Evolutionary conservation across 352 stramenopile species (phyloP).

Genomic region (Elongisporangium senticosum): DNA sequence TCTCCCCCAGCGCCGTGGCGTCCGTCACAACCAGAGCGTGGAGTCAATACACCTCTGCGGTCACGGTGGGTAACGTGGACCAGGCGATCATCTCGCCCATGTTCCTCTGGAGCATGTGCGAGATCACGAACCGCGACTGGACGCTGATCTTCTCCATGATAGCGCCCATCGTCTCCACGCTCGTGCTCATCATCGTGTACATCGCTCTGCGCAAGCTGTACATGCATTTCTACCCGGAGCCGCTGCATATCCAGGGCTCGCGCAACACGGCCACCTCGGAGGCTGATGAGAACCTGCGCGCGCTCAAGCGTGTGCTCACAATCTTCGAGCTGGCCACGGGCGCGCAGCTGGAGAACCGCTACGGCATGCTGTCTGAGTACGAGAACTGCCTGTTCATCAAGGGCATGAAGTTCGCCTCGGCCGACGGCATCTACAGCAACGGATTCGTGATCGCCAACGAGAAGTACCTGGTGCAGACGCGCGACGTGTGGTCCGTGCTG

Average conservation of each 20-base stretch:
- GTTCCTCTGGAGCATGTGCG: neutral
- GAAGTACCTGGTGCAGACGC: conserved; percentile 36
- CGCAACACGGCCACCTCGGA: neutral
- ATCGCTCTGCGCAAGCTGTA: conserved; percentile 18
- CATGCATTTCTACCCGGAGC: neutral
- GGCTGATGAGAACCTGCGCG: neutral
- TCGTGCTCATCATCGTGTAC: conserved; percentile 12
- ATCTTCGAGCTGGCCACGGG: conserved; percentile 31
- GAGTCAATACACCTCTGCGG: neutral
- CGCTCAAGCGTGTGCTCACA: conserved; percentile 13
- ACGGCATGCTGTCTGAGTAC: conserved; percentile 31
- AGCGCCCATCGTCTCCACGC: neutral
- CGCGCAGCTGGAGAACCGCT: conserved; percentile 29
- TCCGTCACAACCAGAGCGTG: neutral
- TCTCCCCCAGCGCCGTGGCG: neutral
- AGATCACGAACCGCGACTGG: neutral
- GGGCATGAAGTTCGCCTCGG: conserved; percentile 28
- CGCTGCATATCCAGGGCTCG: neutral
- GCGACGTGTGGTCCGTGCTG: conserved; percentile 31
- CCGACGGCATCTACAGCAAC: conserved; percentile 54
- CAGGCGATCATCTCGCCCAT: neutral
- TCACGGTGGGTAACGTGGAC: neutral
- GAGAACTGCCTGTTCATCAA: conserved; percentile 38
- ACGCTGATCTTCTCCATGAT: neutral
- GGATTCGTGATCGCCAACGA: conserved; percentile 49